Conservation (phyloP, 352 stramenopile genomes). For the Phytophthora nicotianae region DNA sequence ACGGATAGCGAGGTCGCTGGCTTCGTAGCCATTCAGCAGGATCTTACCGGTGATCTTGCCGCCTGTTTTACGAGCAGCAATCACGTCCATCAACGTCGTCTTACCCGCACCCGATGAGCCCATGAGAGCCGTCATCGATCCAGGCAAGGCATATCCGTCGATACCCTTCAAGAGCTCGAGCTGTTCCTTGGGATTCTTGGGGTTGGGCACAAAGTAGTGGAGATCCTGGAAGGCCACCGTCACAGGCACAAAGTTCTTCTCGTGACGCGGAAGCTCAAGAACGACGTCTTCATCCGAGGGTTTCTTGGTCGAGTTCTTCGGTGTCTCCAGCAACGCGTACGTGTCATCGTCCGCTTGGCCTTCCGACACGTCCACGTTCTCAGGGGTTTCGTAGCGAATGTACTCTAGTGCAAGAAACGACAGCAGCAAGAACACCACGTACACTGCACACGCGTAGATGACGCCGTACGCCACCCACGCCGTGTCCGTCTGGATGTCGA, state of each 20-base stretch:
- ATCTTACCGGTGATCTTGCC: slow-evolving; percentile 28
- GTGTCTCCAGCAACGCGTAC: slow-evolving; percentile 24
- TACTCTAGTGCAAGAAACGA: slow-evolving; percentile 26
- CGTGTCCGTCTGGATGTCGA: slow-evolving; percentile 24
- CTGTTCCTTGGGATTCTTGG: slow-evolving; percentile 12
- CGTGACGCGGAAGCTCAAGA: slow-evolving; percentile 7
- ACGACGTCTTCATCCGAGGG: slow-evolving; percentile 36
- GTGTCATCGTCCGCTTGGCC: slow-evolving; percentile 1
- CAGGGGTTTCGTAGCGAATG: slow-evolving; percentile 28
- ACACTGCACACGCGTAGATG: slow-evolving; percentile 20
- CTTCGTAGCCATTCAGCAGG: slow-evolving; percentile 25
- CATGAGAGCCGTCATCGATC: slow-evolving; percentile 21
- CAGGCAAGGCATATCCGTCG: slow-evolving; percentile 19
- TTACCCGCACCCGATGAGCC: slow-evolving; percentile 25
- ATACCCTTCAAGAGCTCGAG: slow-evolving; percentile 33
- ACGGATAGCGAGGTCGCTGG: slow-evolving; percentile 11
- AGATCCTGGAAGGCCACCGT: slow-evolving; percentile 34
- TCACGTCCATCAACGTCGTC: slow-evolving; percentile 31
- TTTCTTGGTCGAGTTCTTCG: slow-evolving; percentile 13
- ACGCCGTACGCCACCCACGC: slow-evolving; percentile 29
- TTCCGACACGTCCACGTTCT: slow-evolving; percentile 27
- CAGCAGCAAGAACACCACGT: slow-evolving; percentile 34
- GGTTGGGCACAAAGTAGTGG: slow-evolving; percentile 26
- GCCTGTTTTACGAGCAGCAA: slow-evolving; percentile 21
- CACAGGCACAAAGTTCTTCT: slow-evolving; percentile 27